Conservation (phyloP, 2,329 filamentous ascomycete species). For the Xylogone sp. region DNA sequence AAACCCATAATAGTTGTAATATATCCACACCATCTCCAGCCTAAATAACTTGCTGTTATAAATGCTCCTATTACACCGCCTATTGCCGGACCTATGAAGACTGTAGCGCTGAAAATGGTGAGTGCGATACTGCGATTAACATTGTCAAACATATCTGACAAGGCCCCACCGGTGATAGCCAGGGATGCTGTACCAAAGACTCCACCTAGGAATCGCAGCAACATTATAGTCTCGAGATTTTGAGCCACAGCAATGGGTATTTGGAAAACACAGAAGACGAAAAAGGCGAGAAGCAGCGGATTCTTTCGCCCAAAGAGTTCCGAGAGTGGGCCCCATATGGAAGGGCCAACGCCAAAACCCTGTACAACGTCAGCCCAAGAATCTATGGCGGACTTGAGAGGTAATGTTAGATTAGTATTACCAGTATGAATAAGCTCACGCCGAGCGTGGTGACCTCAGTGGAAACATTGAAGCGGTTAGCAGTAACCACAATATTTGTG, state of each 20-base stretch:
- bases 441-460: not conserved
- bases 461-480: not conserved
- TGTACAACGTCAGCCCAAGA: not conserved
- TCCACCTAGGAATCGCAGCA: conserved; percentile 20
- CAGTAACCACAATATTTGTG: not conserved
- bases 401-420: not conserved
- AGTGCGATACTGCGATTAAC: conserved; percentile 4
- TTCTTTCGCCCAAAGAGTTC: conserved; percentile 13
- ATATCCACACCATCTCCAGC: conserved; percentile 56
- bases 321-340: conserved; percentile 10
- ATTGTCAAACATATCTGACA: conserved; percentile 16
- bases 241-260: conserved; percentile 33
- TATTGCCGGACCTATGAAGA: conserved; percentile 7
- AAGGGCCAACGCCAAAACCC: conserved; percentile 5
- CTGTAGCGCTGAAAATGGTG: conserved; percentile 3
- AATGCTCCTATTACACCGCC: conserved; percentile 54
- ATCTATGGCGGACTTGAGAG: too few species aligned
- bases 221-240: conserved; percentile 19
- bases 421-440: conserved; percentile 33
- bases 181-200: conserved; percentile 20
- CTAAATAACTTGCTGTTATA: conserved; percentile 39
- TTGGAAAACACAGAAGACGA: conserved; percentile 35
- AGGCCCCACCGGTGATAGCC: conserved; percentile 22
- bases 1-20: conserved; percentile 43
- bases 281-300: conserved; percentile 28